A percentile compares a stretch with the other conserved stretches of the same genome.
phyloP scores from a whole-genome alignment of 1,284 basidiomycete genomes.

The Ceratobasidium theobromae region DNA sequence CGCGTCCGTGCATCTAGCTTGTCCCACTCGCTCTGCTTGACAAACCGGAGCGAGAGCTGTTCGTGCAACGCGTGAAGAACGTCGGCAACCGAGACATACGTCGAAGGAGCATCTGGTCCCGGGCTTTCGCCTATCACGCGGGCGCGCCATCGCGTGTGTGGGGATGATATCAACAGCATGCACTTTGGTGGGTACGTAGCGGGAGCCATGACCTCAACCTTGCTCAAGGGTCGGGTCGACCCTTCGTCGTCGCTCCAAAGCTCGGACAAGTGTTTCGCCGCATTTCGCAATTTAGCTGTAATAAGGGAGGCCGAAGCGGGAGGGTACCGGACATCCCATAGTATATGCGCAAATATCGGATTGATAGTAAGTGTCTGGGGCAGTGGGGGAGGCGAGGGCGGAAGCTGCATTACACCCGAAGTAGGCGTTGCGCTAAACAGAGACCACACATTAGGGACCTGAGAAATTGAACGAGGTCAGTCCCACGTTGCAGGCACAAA shows the following conservation, averaged over 20 bases:
- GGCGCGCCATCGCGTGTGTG: conserved; percentile 24
- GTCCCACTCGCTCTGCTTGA: conserved; percentile 25
- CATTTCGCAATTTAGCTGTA: conserved; percentile 15
- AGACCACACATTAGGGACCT: conserved; percentile 27
- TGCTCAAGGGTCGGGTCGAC: background rate
- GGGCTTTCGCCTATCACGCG: background rate
- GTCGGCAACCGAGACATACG: conserved; percentile 22
- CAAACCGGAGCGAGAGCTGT: conserved; percentile 20
- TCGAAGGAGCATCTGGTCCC: background rate
- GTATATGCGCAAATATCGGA: conserved; percentile 29
- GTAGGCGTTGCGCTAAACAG: conserved; percentile 19
- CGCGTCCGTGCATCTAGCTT: background rate
- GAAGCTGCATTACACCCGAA: background rate
- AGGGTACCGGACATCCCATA: conserved; percentile 21
- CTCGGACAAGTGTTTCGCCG: background rate
- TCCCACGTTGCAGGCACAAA: background rate
- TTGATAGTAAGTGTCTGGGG: background rate
- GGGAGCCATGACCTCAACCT: conserved; percentile 1
- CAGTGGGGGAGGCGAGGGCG: background rate
- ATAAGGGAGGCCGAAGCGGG: conserved; percentile 23
- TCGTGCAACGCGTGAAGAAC: conserved; percentile 11
- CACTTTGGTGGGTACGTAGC: conserved; percentile 14
- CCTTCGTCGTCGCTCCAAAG: conserved; percentile 1
- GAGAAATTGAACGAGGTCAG: background rate
- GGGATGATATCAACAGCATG: conserved; percentile 10